phyloP scores from a whole-genome alignment of 305 asterid species.

The Solanum chacoense region DNA sequence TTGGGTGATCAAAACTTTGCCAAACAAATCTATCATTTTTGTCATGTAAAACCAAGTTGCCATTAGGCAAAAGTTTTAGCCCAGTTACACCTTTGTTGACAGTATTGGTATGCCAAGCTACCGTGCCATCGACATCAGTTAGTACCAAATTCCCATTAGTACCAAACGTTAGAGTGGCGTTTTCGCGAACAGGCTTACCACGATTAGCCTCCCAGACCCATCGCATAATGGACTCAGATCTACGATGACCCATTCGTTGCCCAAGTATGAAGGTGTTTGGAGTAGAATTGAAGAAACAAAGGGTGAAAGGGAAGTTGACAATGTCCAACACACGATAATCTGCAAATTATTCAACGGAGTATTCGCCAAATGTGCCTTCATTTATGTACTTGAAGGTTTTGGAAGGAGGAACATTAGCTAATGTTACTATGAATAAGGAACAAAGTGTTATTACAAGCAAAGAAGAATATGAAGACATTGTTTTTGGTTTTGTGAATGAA shows the following conservation, averaged over 20 bases:
- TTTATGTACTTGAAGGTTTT: slow-evolving; percentile 28
- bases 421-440: not conserved
- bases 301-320: slow-evolving; percentile 10
- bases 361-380: slow-evolving; percentile 27
- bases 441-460: slow-evolving; percentile 6
- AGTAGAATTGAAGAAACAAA: slow-evolving; percentile 10
- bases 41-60: slow-evolving; percentile 25
- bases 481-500: not conserved
- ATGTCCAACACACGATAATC: slow-evolving; percentile 11
- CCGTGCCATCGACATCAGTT: slow-evolving; percentile 13
- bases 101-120: not conserved
- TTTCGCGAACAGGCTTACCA: slow-evolving; percentile 14
- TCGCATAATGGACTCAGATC: not conserved
- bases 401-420: slow-evolving; percentile 27
- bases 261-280: slow-evolving; percentile 1
- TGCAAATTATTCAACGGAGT: slow-evolving; percentile 17
- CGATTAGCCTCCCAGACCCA: slow-evolving; percentile 29
- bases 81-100: slow-evolving; percentile 24
- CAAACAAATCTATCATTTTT: slow-evolving; percentile 9
- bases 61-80: slow-evolving; percentile 14
- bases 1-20: slow-evolving; percentile 31
- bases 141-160: slow-evolving; percentile 23
- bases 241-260: not conserved
- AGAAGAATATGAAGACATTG: slow-evolving; percentile 9
- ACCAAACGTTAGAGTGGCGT: slow-evolving; percentile 19